Evolutionary conservation across 192 early-diverging fungal species (phyloP).

Genomic region (Allomyces javanicus): DNA sequence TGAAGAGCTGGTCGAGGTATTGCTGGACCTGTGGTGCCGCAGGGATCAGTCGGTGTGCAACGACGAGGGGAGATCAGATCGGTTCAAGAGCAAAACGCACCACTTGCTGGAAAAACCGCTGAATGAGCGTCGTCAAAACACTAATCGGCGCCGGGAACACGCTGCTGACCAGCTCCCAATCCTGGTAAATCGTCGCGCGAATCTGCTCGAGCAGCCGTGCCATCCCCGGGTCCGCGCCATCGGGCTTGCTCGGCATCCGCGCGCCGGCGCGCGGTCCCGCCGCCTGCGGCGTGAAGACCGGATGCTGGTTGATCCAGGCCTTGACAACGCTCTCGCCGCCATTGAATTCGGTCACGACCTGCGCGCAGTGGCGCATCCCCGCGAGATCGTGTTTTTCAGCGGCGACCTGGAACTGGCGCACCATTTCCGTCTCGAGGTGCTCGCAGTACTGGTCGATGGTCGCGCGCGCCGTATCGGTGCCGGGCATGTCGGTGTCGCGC

Average conservation of each 20-base stretch:
- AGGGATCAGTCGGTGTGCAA: conserved; percentile 2
- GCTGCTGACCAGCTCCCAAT: conserved; percentile 77
- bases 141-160: conserved; percentile 81
- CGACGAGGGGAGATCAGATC: background rate
- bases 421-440: conserved; percentile 68
- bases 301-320: conserved; percentile 91
- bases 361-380: conserved; percentile 74
- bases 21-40: conserved; percentile 50
- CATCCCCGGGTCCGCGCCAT: conserved; percentile 16
- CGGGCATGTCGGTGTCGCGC: background rate
- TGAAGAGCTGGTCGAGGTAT: conserved; percentile 62
- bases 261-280: no score
- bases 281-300: conserved; percentile 45
- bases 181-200: conserved; percentile 53
- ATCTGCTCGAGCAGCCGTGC: conserved; percentile 70
- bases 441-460: conserved; percentile 89
- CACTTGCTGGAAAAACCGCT: conserved; percentile 89
- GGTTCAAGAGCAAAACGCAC: conserved; percentile 18
- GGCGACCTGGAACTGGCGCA: conserved; percentile 71
- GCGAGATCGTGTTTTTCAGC: conserved; percentile 51
- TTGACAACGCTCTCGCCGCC: conserved; percentile 85
- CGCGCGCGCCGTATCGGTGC: conserved; percentile 29
- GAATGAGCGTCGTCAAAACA: conserved; percentile 83
- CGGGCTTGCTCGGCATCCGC: no score
- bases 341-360: conserved; percentile 79